Base-by-base conservation (phyloP, 768 basidiomycete species). In the Agrocybe pediades region DNA sequence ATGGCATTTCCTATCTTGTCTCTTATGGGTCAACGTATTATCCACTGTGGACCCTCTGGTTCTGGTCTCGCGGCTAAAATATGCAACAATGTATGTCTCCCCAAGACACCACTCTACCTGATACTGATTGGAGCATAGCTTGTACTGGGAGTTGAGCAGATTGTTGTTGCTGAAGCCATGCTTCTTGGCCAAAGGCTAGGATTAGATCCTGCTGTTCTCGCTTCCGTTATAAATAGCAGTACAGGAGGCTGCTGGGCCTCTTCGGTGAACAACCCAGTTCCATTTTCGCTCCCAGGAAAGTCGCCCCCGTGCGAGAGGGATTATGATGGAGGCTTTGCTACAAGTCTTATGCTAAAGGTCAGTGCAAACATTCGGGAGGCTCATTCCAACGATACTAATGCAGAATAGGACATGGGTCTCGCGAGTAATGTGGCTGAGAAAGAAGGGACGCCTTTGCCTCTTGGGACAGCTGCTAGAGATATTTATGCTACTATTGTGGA, bases 91-190 rank as follows among this genome's bases (percentile, higher is more conserved):
- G 80, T 84, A 53, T 62, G 70, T 75, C 4, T 64, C 71, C 36
- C 59, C 62, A 41, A 54, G 25, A 19, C 50, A 27, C 51, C 16
- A 42, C 41, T 27, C 11, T 39, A 57, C n/a, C 33, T 51, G 27
- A 51, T 46, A 64, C 64, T 46, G 49, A 49, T 33, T 55, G n/a
- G 62, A 68, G 16, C 25, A 53, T 65, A 86, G 68, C 74, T 87
- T 24, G 75, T 89, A 21, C 72, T 90, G 39, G 90, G 88, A 3
- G 87, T 90, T 2, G 80, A 94, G 62, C 92, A 94, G 69, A 83
- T 92, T 49, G 90, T 86, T 15, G 83, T 91, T 1, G 88, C 81
- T n/a, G 94, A 96, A 69, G 92, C 88, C 3, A 95, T 96, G 93
- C 71, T 95, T 4, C 77, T 95, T 9, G 94, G 94, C 3, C 80